A percentile compares a stretch with the other conserved stretches of the same genome.
phyloP scores from a whole-genome alignment of 805 yeast species.

The Allodekkera sacchari region DNA sequence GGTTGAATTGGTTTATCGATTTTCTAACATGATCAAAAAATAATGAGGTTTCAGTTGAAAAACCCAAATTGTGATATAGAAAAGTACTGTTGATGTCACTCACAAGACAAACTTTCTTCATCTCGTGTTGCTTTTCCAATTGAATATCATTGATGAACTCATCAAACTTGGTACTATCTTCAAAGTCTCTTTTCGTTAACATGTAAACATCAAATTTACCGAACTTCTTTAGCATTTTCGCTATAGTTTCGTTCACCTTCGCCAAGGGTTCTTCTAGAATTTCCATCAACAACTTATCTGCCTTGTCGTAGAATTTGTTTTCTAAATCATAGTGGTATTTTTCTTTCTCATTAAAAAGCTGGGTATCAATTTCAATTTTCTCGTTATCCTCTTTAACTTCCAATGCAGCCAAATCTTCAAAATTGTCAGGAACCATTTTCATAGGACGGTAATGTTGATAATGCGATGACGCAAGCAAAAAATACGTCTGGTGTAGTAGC shows the following conservation, averaged over 20 bases:
- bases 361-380: constrained; percentile 17
- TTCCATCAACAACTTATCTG: constrained; percentile 51
- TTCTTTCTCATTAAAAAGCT: constrained; percentile 14
- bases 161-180: too few relatives aligned
- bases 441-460: constrained; percentile 43
- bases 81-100: neutral
- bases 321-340: constrained; percentile 37
- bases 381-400: constrained; percentile 17
- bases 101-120: neutral
- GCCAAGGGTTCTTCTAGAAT: constrained; percentile 36
- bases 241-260: constrained; percentile 25
- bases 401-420: constrained; percentile 21
- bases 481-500: constrained; percentile 65
- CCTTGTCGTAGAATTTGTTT: constrained; percentile 44
- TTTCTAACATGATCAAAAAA: constrained; percentile 17
- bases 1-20: constrained; percentile 32
- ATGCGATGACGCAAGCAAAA: constrained; percentile 68
- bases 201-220: constrained; percentile 5
- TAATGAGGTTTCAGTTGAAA: constrained; percentile 1
- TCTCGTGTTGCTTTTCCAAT: neutral
- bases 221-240: constrained; percentile 17
- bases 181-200: too few relatives aligned
- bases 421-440: constrained; percentile 22
- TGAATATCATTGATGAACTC: constrained; percentile 1
- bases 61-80: neutral